These are phyloP conservation scores for Mycena sp. DNA, from an alignment of 1,284 basidiomycete species.

Conservation along the genomic window DNA sequence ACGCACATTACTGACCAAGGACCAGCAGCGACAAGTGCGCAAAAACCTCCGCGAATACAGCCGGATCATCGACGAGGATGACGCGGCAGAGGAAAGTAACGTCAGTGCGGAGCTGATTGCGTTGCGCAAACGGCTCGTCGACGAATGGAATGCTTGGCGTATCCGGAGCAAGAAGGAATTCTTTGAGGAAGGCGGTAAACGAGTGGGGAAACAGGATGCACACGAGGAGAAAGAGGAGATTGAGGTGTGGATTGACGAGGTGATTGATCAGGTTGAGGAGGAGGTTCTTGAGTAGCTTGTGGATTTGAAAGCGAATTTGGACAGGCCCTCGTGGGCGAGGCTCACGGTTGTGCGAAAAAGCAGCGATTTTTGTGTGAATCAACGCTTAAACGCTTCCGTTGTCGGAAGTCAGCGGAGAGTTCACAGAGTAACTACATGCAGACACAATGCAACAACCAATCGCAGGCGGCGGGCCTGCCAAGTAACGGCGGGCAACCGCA, in stretches of 20 bases:
- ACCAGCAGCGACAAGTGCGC: slow-evolving; percentile 89
- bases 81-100: slow-evolving; percentile 94
- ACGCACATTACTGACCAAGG: slow-evolving; percentile 86
- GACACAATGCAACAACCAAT: too few relatives aligned
- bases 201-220: slow-evolving; percentile 48
- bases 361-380: neutral
- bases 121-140: slow-evolving; percentile 89
- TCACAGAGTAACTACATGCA: too few relatives aligned
- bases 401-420: too few relatives aligned
- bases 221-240: slow-evolving; percentile 85
- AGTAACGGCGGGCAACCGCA: too few relatives aligned
- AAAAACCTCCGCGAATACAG: slow-evolving; percentile 95
- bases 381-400: slow-evolving; percentile 17
- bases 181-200: slow-evolving; percentile 59
- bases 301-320: slow-evolving; percentile 3
- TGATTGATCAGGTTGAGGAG: slow-evolving; percentile 91
- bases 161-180: slow-evolving; percentile 66
- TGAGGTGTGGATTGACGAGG: slow-evolving; percentile 91
- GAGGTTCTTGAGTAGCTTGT: slow-evolving; percentile 61
- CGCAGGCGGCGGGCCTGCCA: too few relatives aligned
- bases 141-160: slow-evolving; percentile 99
- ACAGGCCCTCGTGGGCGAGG: neutral
- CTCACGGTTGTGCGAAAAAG: slow-evolving; percentile 13
- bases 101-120: slow-evolving; percentile 95
- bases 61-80: slow-evolving; percentile 95